These are phyloP conservation scores for Gynostemma pentaphyllum DNA, from an alignment of 306 rosid species.

Conservation along the genomic window DNA sequence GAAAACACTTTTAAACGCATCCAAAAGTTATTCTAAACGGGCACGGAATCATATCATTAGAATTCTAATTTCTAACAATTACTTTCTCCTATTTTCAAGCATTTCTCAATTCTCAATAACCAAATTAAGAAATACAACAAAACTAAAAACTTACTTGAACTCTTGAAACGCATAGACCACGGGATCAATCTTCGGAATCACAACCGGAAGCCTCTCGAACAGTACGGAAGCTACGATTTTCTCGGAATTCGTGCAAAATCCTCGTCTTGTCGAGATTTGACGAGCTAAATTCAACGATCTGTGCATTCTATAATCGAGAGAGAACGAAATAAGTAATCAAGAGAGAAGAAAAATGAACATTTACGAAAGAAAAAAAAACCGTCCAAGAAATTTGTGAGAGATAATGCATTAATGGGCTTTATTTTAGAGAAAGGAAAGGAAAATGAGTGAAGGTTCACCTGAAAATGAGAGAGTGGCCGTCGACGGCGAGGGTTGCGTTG, in stretches of 20 bases:
- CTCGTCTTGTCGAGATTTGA: constrained; percentile 32
- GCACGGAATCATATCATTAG: neutral
- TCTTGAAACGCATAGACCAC: constrained; percentile 79
- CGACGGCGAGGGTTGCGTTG: constrained; percentile 11
- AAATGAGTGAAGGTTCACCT: neutral
- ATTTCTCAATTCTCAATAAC: neutral
- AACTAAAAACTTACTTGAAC: constrained; percentile 44
- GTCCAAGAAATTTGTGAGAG: neutral
- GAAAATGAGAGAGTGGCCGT: neutral
- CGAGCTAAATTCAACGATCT: constrained; percentile 29
- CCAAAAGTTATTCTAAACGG: too few relatives aligned
- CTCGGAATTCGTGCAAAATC: constrained; percentile 50
- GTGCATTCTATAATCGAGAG: constrained; percentile 40
- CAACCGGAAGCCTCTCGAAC: constrained; percentile 86
- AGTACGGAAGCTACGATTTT: constrained; percentile 76
- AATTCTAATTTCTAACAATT: neutral
- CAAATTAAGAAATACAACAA: constrained; percentile 4
- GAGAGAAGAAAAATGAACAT: neutral
- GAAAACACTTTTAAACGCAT: too few relatives aligned
- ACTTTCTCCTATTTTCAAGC: neutral
- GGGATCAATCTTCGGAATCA: constrained; percentile 85
- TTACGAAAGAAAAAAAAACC: too few relatives aligned
- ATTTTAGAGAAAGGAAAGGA: neutral
- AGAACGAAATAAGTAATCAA: neutral
- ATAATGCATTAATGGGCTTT: neutral